Percentiles rank a stretch among this genome's conserved stretches.
These are phyloP conservation scores for Fibroporia radiculosa DNA, from an alignment of 768 basidiomycete genomes.

Conservation along the genomic window DNA sequence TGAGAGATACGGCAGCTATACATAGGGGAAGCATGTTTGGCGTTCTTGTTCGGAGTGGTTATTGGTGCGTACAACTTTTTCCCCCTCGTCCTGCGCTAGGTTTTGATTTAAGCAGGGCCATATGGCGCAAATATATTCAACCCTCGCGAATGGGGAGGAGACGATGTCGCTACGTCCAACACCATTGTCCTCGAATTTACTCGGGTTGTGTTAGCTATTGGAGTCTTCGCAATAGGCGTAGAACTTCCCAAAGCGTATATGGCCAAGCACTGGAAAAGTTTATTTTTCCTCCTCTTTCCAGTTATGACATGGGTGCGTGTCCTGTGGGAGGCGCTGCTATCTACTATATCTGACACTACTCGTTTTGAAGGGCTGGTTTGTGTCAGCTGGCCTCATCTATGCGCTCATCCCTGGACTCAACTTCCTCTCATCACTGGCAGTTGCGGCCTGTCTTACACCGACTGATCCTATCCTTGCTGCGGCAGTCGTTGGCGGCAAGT, in stretches of 20 bases:
- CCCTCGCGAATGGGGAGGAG: slow-evolving; percentile 66
- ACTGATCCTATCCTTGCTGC: slow-evolving; percentile 94
- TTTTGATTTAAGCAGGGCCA: slow-evolving; percentile 46
- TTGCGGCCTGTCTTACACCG: slow-evolving; percentile 89
- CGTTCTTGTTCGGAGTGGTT: slow-evolving; percentile 88
- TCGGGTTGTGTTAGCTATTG: slow-evolving; percentile 88
- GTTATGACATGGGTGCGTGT: slow-evolving; percentile 76
- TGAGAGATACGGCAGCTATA: slow-evolving; percentile 46
- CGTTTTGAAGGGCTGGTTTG: slow-evolving; percentile 76
- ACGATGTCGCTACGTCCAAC: slow-evolving; percentile 44
- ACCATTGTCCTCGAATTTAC: slow-evolving; percentile 86
- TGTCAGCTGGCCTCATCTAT: slow-evolving; percentile 86
- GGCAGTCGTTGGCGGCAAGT: slow-evolving; percentile 91
- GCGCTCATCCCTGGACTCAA: slow-evolving; percentile 83
- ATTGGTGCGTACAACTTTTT: slow-evolving; percentile 45
- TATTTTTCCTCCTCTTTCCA: slow-evolving; percentile 76
- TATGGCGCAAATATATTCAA: slow-evolving; percentile 77
- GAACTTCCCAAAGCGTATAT: slow-evolving; percentile 97
- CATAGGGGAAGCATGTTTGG: slow-evolving; percentile 95
- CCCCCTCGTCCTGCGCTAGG: background rate
- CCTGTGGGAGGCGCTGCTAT: background rate
- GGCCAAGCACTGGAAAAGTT: slow-evolving; percentile 83
- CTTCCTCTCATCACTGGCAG: slow-evolving; percentile 83
- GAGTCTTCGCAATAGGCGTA: slow-evolving; percentile 97
- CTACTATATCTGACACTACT: slow-evolving; percentile 1